These are phyloP conservation scores for Thalia dealbata DNA, from an alignment of 176 grass and related monocot genomes.

Conservation along the genomic window DNA sequence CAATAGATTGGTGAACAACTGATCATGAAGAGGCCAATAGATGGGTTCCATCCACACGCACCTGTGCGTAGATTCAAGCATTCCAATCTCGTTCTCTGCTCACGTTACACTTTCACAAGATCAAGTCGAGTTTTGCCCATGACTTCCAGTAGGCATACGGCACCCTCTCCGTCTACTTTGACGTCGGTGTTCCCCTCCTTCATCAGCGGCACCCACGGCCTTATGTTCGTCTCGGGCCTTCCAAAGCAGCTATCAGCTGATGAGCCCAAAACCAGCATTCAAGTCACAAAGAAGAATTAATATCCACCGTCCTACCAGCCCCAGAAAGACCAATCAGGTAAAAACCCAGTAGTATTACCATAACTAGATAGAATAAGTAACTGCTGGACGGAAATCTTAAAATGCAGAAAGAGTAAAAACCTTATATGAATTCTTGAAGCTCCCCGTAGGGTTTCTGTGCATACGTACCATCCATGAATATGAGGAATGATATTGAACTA, in stretches of 20 bases:
- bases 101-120: constrained; percentile 9
- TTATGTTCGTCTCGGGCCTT: constrained; percentile 15
- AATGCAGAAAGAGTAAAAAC: too few relatives aligned
- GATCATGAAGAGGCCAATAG: neutral
- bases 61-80: constrained; percentile 36
- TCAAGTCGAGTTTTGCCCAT: constrained; percentile 1
- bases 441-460: too few relatives aligned
- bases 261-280: neutral
- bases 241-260: neutral
- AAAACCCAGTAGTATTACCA: neutral
- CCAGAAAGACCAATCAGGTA: constrained; percentile 17
- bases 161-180: neutral
- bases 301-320: constrained; percentile 1
- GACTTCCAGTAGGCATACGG: constrained; percentile 10
- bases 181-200: constrained; percentile 8
- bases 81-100: constrained; percentile 2
- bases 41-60: neutral
- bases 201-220: constrained; percentile 7
- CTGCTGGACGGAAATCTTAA: too few relatives aligned
- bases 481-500: too few relatives aligned
- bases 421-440: too few relatives aligned
- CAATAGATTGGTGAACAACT: too few relatives aligned
- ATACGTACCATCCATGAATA: too few relatives aligned
- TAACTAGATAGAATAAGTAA: too few relatives aligned
- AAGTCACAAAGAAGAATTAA: neutral